Base-by-base conservation (phyloP, 1,284 basidiomycete species). In the Ceratobasidium sp. region DNA sequence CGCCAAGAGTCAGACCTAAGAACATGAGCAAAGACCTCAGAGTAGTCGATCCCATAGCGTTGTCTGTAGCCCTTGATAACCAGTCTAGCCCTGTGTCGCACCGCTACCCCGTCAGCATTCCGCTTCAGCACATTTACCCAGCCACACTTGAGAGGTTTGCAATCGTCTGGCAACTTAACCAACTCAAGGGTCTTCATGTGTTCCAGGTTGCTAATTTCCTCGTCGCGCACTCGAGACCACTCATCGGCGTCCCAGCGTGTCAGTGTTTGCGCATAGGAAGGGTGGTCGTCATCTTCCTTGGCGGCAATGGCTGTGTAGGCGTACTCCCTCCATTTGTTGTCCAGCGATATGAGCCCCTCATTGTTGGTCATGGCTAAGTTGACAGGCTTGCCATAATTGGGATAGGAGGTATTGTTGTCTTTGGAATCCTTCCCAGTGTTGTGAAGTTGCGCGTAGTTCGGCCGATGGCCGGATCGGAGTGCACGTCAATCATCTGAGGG, bases 211-310 rank as follows among this genome's bases (percentile, higher is more conserved):
- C n/a, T 26, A 6, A 60, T 60, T 5, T 67, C 64, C 33, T 67
- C 64, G 26, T 67, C n/a, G 5, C 64, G 13, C 12, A 42, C 64
- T 23, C n/a, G 33, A 3, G 64, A 67, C 64, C 64, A 67, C 10
- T 49, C 9, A 33, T 23, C 44, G 7, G 64, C 64, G 33, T 67
- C 64, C 64, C 46, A 26, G 20, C 44, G 12, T 12, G 46, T 26
- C 44, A 67, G 40, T 33, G 64, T 49, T 10, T 67, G 18, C 15
- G 46, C 64, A 33, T 67, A 67, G 42, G 64, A 49, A 6, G 64
- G 64, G n/a, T 67, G 64, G 13, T 51, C 26, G 20, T 67, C 64
- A 18, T 67, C 64, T 18, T 63, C 12, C 18, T 18, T 10, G 20
- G n/a, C 39, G 18, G 61, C 5, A 26, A 23, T 67, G n/a, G 42